Evolutionary conservation across 2,329 filamentous ascomycete species (phyloP), one percentile per base, ranked within the genome.

Genomic region (Lizonia empirigonia): DNA sequence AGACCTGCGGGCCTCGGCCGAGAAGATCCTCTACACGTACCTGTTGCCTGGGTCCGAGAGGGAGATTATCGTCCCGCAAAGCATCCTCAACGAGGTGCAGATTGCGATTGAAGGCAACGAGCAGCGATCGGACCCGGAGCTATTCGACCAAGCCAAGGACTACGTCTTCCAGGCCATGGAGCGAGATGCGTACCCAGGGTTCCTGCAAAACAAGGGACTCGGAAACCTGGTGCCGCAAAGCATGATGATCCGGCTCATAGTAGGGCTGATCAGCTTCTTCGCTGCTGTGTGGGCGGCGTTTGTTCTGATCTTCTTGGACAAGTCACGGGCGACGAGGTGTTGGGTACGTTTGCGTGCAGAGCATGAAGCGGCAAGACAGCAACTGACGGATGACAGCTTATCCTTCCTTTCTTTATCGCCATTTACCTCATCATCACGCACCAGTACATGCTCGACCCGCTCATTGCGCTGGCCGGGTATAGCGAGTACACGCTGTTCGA

Each of bases 91-190:
- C 46, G 87, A 92, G 19, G 92, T 97, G 53, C 95, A 91, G 30
- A 82, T 86, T 16, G 85, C 90, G 12, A 95, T 99, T 57, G 94
- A 99, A 75, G 88, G 93, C 62, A 63, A 65, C 1, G 87, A 91
- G 59, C 90, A 91, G 36, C 86, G 94, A 63, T 94, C 97, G 66
- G 94, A 99, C 70, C 94, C 94, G 0, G 94, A 99, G 73, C 89
- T 99, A 10, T 99, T 99, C 66, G 94, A 97, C 71, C 86, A 90
- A 16, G 94, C 94, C 46, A 99, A 99, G 79, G 94, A 99, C 77
- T 99, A 97, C 72, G 94, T 97, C 56, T 99, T 97, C 74, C 95
- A 99, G 76, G 95, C 95, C 26, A 99, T 99, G 94, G 95, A 99
- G 77, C 85, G 95, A 48, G 94, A 99, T 77, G 94, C 95, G n/a